Evolutionary conservation across 345 rosid genomes (phyloP).

Genomic region (Hypericum androsaemum): DNA sequence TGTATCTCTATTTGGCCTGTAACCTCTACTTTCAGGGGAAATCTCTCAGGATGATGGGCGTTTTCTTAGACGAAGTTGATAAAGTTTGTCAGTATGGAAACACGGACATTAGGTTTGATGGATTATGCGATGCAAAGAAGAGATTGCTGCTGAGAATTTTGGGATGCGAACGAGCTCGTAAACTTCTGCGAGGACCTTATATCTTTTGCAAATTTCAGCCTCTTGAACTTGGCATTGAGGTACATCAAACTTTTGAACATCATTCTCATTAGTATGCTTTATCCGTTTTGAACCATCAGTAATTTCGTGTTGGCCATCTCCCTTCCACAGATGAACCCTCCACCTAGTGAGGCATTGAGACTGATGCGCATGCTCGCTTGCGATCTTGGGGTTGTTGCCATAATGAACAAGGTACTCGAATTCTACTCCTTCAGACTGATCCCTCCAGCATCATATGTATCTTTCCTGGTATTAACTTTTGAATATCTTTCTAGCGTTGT

Average conservation of each 20-base stretch:
- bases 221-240: constrained; percentile 81
- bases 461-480: constrained; percentile 9
- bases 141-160: constrained; percentile 46
- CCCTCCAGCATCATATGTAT: background rate
- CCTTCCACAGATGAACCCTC: constrained; percentile 57
- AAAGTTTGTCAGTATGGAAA: constrained; percentile 40
- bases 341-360: constrained; percentile 77
- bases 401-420: constrained; percentile 69
- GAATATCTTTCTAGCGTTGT: constrained; percentile 37
- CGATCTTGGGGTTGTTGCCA: constrained; percentile 83
- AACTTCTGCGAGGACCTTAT: constrained; percentile 71
- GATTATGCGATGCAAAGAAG: constrained; percentile 74
- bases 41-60: constrained; percentile 89
- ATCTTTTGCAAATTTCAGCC: constrained; percentile 70
- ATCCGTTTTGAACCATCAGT: too few species aligned
- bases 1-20: too few species aligned
- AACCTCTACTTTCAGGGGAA: constrained; percentile 38
- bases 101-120: constrained; percentile 59
- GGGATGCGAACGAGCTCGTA: constrained; percentile 20
- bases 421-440: too few species aligned
- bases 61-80: constrained; percentile 54
- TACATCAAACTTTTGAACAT: constrained; percentile 10
- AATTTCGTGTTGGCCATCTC: background rate
- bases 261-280: background rate
- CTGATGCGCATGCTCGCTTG: constrained; percentile 95